These are phyloP conservation scores for Flaveria robusta DNA, from an alignment of 129 eudicot genomes.

Conservation along the genomic window DNA sequence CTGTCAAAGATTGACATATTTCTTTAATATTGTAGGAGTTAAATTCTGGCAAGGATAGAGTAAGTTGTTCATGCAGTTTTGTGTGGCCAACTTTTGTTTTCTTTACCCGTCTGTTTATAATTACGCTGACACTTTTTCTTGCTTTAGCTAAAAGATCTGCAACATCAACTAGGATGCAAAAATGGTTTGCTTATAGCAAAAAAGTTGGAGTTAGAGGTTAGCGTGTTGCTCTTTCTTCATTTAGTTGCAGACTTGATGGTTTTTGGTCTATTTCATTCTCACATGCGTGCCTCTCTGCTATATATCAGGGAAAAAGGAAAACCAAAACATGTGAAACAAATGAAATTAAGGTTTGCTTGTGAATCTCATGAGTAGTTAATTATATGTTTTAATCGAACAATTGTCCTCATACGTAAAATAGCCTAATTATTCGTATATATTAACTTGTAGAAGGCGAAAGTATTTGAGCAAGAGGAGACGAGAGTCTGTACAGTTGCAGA, in stretches of 20 bases:
- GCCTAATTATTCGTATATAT: neutral
- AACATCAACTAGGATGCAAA: constrained; percentile 72
- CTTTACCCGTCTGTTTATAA: neutral
- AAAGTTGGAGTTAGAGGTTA: constrained; percentile 53
- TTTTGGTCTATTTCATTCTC: neutral
- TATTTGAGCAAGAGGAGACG: constrained; percentile 29
- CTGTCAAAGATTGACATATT: neutral
- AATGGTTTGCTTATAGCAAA: constrained; percentile 51
- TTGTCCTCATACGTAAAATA: neutral
- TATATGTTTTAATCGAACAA: neutral
- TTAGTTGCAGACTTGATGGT: neutral
- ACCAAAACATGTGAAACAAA: constrained; percentile 29
- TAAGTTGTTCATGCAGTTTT: constrained; percentile 28
- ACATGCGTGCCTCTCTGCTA: constrained; percentile 1
- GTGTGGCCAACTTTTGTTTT: neutral
- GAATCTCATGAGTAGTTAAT: neutral
- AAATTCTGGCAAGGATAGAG: constrained; percentile 65
- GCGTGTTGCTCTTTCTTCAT: constrained; percentile 15
- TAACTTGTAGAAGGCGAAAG: constrained; percentile 36
- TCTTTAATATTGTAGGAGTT: constrained; percentile 49
- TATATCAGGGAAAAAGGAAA: constrained; percentile 51
- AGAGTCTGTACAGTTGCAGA: constrained; percentile 33
- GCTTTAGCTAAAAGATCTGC: constrained; percentile 53
- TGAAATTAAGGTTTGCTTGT: constrained; percentile 40
- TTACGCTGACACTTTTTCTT: constrained; percentile 1